phyloP scores from a whole-genome alignment of 768 basidiomycete species.

The Lactarius sanguifluus region DNA sequence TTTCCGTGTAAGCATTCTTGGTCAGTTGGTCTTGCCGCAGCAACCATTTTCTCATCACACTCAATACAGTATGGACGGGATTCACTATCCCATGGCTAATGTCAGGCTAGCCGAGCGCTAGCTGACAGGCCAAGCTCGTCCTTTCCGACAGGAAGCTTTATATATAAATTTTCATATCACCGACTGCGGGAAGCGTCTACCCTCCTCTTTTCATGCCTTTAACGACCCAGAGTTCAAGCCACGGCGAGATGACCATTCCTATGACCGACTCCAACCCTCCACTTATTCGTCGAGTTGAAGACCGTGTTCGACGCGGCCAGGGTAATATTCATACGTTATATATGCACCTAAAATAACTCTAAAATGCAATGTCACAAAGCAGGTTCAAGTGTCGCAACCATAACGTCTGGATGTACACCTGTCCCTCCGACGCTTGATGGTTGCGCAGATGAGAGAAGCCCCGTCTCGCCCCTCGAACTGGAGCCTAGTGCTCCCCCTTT shows the following conservation, averaged over 20 bases:
- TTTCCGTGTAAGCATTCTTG: not conserved
- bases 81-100: not conserved
- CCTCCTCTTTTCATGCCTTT: slow-evolving; percentile 10
- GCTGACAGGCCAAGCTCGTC: not conserved
- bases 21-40: not conserved
- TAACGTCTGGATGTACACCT: not conserved
- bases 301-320: not conserved
- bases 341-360: not conserved
- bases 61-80: not conserved
- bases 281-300: not conserved
- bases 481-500: not conserved
- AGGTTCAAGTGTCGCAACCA: not conserved
- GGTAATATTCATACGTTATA: slow-evolving; percentile 6
- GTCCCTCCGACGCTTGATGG: not conserved
- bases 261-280: slow-evolving; percentile 4
- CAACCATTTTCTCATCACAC: not conserved
- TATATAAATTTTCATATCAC: slow-evolving; percentile 1
- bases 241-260: slow-evolving; percentile 10
- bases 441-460: slow-evolving; percentile 1
- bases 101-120: slow-evolving; percentile 3
- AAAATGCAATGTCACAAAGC: not conserved
- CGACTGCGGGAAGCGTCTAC: not conserved
- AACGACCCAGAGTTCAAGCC: slow-evolving; percentile 12
- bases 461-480: not conserved
- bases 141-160: not conserved